A percentile compares a stretch with the other conserved stretches of the same genome.
phyloP scores from a whole-genome alignment of 1,284 basidiomycete species.

The Sphaerobolus stellatus region DNA sequence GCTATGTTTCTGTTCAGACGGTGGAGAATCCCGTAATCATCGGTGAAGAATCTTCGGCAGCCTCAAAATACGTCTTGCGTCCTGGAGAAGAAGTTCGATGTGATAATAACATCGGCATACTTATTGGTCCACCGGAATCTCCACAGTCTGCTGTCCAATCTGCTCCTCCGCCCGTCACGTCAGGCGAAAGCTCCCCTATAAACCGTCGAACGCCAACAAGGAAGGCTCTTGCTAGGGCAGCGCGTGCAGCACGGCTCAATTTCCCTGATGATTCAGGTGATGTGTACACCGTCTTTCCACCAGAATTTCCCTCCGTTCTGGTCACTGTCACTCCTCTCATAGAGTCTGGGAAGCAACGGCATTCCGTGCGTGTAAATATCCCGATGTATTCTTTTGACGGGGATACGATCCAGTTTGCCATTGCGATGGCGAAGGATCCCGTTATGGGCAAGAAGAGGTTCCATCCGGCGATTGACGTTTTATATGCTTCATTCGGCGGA shows the following conservation, averaged over 20 bases:
- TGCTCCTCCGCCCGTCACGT: constrained; percentile 22
- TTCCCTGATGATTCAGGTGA: neutral
- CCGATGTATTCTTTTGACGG: constrained; percentile 52
- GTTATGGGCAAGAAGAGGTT: neutral
- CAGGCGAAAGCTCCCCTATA: constrained; percentile 53
- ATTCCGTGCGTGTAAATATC: constrained; percentile 58
- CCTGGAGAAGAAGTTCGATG: constrained; percentile 60
- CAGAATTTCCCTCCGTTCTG: constrained; percentile 1
- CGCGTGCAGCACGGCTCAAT: neutral
- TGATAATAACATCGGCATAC: constrained; percentile 6
- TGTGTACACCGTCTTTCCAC: neutral
- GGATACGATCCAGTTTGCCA: constrained; percentile 73
- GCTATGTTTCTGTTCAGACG: constrained; percentile 22
- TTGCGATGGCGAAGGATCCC: constrained; percentile 36
- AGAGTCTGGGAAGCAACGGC: constrained; percentile 35
- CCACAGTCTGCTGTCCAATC: neutral
- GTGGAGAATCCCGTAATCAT: constrained; percentile 20
- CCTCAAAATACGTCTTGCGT: constrained; percentile 67
- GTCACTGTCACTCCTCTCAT: constrained; percentile 15
- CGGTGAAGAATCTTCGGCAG: constrained; percentile 42
- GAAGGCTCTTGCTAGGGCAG: constrained; percentile 11
- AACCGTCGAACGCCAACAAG: constrained; percentile 41
- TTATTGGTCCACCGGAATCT: neutral
- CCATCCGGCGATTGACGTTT: constrained; percentile 44
- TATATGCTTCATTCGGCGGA: constrained; percentile 51